phyloP scores from a whole-genome alignment of 306 rosid species.

The Ammopiptanthus mongolicus region DNA sequence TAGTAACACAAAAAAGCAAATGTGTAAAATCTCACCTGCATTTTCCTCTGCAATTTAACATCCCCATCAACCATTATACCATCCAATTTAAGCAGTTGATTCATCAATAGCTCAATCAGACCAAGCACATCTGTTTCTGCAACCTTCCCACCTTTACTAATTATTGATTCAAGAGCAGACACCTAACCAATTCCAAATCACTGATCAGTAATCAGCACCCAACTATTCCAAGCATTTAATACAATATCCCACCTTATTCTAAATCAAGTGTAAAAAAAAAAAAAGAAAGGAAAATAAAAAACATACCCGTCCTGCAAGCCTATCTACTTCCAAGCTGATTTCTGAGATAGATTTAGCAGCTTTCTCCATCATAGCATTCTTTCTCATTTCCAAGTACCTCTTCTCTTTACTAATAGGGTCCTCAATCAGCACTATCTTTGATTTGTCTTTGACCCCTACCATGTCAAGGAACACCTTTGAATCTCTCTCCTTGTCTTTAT shows the following conservation, averaged over 20 bases:
- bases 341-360: slow-evolving; percentile 70
- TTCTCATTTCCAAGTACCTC: slow-evolving; percentile 71
- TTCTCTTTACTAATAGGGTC: slow-evolving; percentile 85
- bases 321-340: slow-evolving; percentile 81
- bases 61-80: slow-evolving; percentile 85
- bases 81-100: slow-evolving; percentile 73
- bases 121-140: slow-evolving; percentile 63
- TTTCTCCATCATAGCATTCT: slow-evolving; percentile 67
- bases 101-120: slow-evolving; percentile 77
- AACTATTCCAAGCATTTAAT: slow-evolving; percentile 14
- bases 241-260: background rate
- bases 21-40: slow-evolving; percentile 50
- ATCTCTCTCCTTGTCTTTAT: slow-evolving; percentile 82
- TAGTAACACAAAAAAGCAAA: background rate
- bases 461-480: slow-evolving; percentile 78
- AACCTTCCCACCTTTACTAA: slow-evolving; percentile 68
- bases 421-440: slow-evolving; percentile 66
- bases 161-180: slow-evolving; percentile 69
- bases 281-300: background rate
- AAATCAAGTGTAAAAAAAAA: background rate
- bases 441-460: slow-evolving; percentile 77
- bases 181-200: slow-evolving; percentile 42
- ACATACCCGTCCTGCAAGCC: slow-evolving; percentile 72
- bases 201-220: slow-evolving; percentile 14
- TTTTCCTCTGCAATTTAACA: slow-evolving; percentile 80